phyloP scores from a whole-genome alignment of 352 stramenopile species.

The Phytophthora parvispora region DNA sequence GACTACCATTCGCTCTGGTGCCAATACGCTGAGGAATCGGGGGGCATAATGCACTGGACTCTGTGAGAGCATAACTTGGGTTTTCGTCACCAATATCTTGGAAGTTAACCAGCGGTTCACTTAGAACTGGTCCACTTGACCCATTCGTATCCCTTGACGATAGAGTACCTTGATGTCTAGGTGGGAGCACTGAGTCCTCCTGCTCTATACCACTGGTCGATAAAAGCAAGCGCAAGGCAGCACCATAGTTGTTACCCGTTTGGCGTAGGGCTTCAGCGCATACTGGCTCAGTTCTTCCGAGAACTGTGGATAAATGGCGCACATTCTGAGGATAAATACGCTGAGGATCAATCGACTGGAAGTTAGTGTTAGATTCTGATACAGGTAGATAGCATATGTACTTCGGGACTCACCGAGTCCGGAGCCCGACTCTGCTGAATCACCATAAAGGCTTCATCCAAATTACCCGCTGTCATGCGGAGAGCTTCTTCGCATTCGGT shows the following conservation, averaged over 20 bases:
- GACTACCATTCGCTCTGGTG: constrained; percentile 45
- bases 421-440: constrained; percentile 20
- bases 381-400: background rate
- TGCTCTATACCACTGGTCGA: constrained; percentile 48
- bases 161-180: constrained; percentile 6
- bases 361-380: constrained; percentile 4
- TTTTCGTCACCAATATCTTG: constrained; percentile 88
- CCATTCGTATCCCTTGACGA: background rate
- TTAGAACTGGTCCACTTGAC: background rate
- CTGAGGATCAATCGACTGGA: constrained; percentile 11
- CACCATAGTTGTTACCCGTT: constrained; percentile 58
- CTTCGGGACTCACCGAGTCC: constrained; percentile 13
- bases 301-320: constrained; percentile 56
- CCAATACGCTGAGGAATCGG: constrained; percentile 20
- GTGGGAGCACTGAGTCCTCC: constrained; percentile 18
- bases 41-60: constrained; percentile 58
- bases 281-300: constrained; percentile 56
- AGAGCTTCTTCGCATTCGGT: constrained; percentile 61
- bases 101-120: constrained; percentile 50
- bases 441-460: constrained; percentile 37
- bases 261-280: constrained; percentile 70
- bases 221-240: constrained; percentile 69
- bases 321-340: constrained; percentile 50
- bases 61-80: constrained; percentile 73
- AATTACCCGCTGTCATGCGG: constrained; percentile 32